A percentile compares a stretch with the other conserved stretches of the same genome.
Conservation (phyloP, 164 flowering plant genomes). For the grape (Vitis vinifera) region DNA sequence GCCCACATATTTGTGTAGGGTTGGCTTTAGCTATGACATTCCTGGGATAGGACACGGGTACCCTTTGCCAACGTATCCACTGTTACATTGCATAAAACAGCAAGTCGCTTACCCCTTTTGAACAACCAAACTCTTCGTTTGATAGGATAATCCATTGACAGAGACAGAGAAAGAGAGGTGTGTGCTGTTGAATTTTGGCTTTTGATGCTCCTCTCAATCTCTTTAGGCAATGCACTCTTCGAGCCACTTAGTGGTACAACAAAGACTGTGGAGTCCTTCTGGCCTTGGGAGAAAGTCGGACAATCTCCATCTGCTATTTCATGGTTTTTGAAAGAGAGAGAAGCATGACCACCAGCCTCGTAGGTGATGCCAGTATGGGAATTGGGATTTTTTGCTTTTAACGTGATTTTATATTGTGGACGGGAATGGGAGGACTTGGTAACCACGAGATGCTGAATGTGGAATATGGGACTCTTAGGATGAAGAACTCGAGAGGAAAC, state of each 20-base stretch:
- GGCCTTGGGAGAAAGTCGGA: constrained; percentile 18
- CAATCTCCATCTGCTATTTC: constrained; percentile 36
- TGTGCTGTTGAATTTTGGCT: constrained; percentile 6
- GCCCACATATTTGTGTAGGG: neutral
- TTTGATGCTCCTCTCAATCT: constrained; percentile 30
- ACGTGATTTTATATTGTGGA: constrained; percentile 19
- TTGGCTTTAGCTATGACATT: constrained; percentile 22
- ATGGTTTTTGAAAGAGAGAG: constrained; percentile 24
- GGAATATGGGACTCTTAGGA: constrained; percentile 34
- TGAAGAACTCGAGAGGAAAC: constrained; percentile 13
- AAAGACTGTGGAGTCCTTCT: constrained; percentile 7
- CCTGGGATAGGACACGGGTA: constrained; percentile 30
- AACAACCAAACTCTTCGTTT: constrained; percentile 18
- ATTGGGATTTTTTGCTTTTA: constrained; percentile 35
- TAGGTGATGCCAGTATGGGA: constrained; percentile 22
- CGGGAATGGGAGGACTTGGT: neutral
- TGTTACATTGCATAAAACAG: constrained; percentile 34
- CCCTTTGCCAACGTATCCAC: constrained; percentile 31
- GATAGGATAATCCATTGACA: too few relatives aligned
- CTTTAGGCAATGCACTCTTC: constrained; percentile 24
- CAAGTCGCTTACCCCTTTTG: constrained; percentile 13
- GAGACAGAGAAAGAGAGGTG: constrained; percentile 17
- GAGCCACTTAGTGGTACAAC: constrained; percentile 17
- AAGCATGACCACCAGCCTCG: constrained; percentile 27
- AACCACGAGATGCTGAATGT: constrained; percentile 18